These are phyloP conservation scores for Ceratorhiza oryzae-sativae DNA, from an alignment of 1,284 basidiomycete species.

Conservation along the genomic window DNA sequence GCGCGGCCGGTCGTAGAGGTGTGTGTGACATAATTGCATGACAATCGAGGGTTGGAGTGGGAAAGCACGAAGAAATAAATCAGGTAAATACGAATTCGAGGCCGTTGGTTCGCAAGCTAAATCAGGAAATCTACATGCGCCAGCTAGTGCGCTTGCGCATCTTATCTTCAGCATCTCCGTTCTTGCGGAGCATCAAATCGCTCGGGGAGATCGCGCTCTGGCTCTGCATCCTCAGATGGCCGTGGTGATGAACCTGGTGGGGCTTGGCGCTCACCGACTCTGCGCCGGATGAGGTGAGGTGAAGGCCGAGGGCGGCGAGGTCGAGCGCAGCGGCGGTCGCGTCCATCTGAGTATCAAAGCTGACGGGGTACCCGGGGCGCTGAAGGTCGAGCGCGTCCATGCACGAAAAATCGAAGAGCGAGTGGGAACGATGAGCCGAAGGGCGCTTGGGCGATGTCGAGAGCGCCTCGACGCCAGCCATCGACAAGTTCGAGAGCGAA, in stretches of 20 bases:
- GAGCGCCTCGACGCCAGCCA: slow-evolving; percentile 31
- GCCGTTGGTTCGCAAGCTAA: background rate
- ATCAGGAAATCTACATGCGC: slow-evolving; percentile 26
- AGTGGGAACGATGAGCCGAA: slow-evolving; percentile 21
- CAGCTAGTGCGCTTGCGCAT: slow-evolving; percentile 37
- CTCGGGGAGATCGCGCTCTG: slow-evolving; percentile 24
- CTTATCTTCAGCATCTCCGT: slow-evolving; percentile 17
- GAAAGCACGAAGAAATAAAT: slow-evolving; percentile 22
- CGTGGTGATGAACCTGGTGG: slow-evolving; percentile 3
- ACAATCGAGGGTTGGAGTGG: too few relatives aligned
- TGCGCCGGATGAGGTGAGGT: background rate
- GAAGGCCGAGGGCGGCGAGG: slow-evolving; percentile 21
- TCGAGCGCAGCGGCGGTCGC: slow-evolving; percentile 28
- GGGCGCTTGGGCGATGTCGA: slow-evolving; percentile 21
- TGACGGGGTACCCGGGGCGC: slow-evolving; percentile 30
- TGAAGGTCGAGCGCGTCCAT: slow-evolving; percentile 32
- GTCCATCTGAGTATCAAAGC: slow-evolving; percentile 12
- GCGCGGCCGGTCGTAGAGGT: slow-evolving; percentile 3
- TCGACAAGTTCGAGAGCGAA: slow-evolving; percentile 29
- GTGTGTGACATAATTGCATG: background rate
- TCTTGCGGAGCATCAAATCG: slow-evolving; percentile 33
- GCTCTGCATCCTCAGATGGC: background rate
- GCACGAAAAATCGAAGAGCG: slow-evolving; percentile 31
- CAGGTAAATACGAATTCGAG: background rate
- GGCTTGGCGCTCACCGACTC: background rate